Base-by-base conservation (phyloP, 805 yeast genomes). In the Lachancea lanzarotensis region DNA sequence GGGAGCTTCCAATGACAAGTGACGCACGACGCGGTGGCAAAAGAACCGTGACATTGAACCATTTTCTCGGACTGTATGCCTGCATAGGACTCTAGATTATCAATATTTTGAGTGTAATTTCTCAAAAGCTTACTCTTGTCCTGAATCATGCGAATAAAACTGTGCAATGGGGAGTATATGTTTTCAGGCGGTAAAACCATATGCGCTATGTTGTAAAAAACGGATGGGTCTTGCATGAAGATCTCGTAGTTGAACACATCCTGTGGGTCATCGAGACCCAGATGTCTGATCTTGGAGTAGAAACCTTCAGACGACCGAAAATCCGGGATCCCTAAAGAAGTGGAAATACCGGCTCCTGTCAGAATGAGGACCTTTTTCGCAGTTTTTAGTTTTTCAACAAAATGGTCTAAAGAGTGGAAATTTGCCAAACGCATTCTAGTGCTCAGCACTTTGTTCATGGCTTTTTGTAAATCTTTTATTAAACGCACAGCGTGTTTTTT, bases 341-440 rank as follows among this genome's bases (percentile, higher is more conserved):
- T 88, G 30, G 95, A 84, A 44, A 89, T 87, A 19, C 97, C 97
- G 0, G 97, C 97, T 13, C 97, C 97, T 0, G 96, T 86, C 18
- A 89, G 62, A 0, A 89, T 89, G 47, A 90, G 56, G 10, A 89
- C 73, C 34, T 78, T 81, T 12, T 72, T 58, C 0, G 93, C 77
- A 6, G 66, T 67, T n/a, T 68, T 52, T 18, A 90, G 69, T 31
- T 75, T 74, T 1, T 67, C 69, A 2, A 77, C 63, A 1, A 83
- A 78, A 48, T 81, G 78, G 10, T 80, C 83, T 2, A 86, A 54
- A 0, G 82, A 76, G 43, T 70, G 65, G 52, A 84, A 77, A 43
- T 70, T 62, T 2, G 74, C 70, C 19, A 83, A 55, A 49, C 84
- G 68, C 2, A 75, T 66, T 47, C 95, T 73, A 45, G 79, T 73